Conservation (phyloP, 768 basidiomycete species). For the Trametes villosa region DNA sequence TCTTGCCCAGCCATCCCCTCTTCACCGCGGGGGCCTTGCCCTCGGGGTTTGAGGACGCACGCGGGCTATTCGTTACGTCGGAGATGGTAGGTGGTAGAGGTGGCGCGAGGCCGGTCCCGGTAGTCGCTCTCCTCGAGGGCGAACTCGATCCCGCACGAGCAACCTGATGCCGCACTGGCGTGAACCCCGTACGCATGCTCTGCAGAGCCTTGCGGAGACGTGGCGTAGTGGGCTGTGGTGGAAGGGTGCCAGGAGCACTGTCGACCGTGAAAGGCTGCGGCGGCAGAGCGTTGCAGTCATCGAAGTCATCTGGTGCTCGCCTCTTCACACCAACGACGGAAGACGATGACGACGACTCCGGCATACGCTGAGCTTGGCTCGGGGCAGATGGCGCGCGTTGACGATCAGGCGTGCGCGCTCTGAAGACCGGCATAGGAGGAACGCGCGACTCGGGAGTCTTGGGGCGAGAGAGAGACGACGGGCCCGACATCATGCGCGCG, state of each 20-base stretch:
- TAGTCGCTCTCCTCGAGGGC: slow-evolving; percentile 51
- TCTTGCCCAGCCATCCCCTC: slow-evolving; percentile 75
- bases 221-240: slow-evolving; percentile 51
- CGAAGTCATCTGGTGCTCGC: slow-evolving; percentile 78
- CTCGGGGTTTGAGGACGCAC: slow-evolving; percentile 15
- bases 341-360: slow-evolving; percentile 32
- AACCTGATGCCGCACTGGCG: slow-evolving; percentile 62
- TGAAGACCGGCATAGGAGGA: slow-evolving; percentile 43
- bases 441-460: slow-evolving; percentile 31
- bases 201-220: slow-evolving; percentile 63
- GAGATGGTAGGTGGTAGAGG: slow-evolving; percentile 39
- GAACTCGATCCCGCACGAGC: slow-evolving; percentile 49
- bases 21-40: slow-evolving; percentile 46
- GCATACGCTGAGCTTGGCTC: slow-evolving; percentile 4
- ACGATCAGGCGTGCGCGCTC: slow-evolving; percentile 54
- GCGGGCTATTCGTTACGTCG: slow-evolving; percentile 74
- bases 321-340: slow-evolving; percentile 66
- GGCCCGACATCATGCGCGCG: slow-evolving; percentile 23
- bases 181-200: slow-evolving; percentile 68
- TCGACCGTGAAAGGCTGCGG: slow-evolving; percentile 69
- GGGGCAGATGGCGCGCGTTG: slow-evolving; percentile 16
- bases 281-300: slow-evolving; percentile 56
- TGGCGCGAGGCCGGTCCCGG: slow-evolving; percentile 39
- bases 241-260: slow-evolving; percentile 41
- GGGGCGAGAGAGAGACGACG: slow-evolving; percentile 27